These are phyloP conservation scores for Pleurotus cornucopiae DNA, from an alignment of 768 basidiomycete genomes.

Conservation along the genomic window DNA sequence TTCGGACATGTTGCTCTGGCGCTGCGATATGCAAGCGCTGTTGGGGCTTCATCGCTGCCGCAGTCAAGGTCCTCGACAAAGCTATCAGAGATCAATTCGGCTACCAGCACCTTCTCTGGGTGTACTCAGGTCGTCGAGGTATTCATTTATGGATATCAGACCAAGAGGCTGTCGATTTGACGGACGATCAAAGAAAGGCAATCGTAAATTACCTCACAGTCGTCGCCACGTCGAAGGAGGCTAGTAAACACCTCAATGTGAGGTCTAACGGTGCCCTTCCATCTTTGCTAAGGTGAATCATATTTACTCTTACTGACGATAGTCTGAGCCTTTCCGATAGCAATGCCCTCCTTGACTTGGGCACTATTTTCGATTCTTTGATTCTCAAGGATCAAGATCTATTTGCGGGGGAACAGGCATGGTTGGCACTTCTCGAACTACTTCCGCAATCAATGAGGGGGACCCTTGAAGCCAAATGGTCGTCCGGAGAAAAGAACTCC, in stretches of 20 bases:
- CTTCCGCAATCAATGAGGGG: conserved; percentile 61
- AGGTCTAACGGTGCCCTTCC: conserved; percentile 51
- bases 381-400: conserved; percentile 83
- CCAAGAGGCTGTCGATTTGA: conserved; percentile 78
- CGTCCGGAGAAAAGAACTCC: conserved; percentile 48
- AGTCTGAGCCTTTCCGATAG: conserved; percentile 21
- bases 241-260: conserved; percentile 79
- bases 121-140: conserved; percentile 96
- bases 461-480: conserved; percentile 57
- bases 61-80: conserved; percentile 81
- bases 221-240: conserved; percentile 75
- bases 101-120: conserved; percentile 89
- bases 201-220: conserved; percentile 88
- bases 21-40: conserved; percentile 90
- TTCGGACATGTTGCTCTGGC: conserved; percentile 92
- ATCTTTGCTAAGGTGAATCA: conserved; percentile 60
- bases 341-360: conserved; percentile 46
- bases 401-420: conserved; percentile 67
- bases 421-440: conserved; percentile 67
- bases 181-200: conserved; percentile 85
- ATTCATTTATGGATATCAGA: conserved; percentile 99
- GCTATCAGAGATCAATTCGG: conserved; percentile 87
- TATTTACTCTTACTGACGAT: not conserved
- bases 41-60: conserved; percentile 93
- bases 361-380: conserved; percentile 54